A percentile compares a stretch with the other conserved stretches of the same genome.
Conservation (phyloP, 345 rosid species). For the Turritis glabra region DNA sequence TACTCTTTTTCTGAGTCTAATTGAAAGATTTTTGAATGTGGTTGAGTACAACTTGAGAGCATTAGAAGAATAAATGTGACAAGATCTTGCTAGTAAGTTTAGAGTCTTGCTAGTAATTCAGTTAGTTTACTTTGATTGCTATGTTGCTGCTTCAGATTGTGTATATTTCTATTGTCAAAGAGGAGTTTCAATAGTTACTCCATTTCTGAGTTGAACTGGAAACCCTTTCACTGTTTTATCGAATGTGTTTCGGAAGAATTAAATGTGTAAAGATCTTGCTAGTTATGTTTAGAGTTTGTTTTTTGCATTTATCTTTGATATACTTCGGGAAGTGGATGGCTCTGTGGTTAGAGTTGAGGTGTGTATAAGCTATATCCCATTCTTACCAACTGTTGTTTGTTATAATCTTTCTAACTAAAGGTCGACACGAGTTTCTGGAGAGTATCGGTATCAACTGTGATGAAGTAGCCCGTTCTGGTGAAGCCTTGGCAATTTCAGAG, state of each 20-base stretch:
- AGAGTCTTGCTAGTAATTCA: slow-evolving; percentile 16
- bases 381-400: not conserved
- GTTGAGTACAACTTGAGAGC: not conserved
- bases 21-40: not conserved
- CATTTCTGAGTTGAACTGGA: not conserved
- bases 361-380: not conserved
- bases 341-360: not conserved
- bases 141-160: not conserved
- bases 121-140: slow-evolving; percentile 24
- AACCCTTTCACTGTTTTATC: not conserved
- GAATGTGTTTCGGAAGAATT: not conserved
- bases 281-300: not conserved
- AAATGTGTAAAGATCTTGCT: not conserved
- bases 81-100: not conserved
- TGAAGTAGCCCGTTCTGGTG: slow-evolving; percentile 68
- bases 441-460: slow-evolving; percentile 68
- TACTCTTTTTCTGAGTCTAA: not conserved
- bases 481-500: slow-evolving; percentile 73
- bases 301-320: not conserved
- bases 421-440: slow-evolving; percentile 79
- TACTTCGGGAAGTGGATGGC: not conserved
- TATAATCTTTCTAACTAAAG: slow-evolving; percentile 37
- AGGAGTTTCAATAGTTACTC: not conserved
- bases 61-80: not conserved
- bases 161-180: not conserved